Conservation (phyloP, 1,284 basidiomycete genomes). For the Microbotryum silenes-acaulis region DNA sequence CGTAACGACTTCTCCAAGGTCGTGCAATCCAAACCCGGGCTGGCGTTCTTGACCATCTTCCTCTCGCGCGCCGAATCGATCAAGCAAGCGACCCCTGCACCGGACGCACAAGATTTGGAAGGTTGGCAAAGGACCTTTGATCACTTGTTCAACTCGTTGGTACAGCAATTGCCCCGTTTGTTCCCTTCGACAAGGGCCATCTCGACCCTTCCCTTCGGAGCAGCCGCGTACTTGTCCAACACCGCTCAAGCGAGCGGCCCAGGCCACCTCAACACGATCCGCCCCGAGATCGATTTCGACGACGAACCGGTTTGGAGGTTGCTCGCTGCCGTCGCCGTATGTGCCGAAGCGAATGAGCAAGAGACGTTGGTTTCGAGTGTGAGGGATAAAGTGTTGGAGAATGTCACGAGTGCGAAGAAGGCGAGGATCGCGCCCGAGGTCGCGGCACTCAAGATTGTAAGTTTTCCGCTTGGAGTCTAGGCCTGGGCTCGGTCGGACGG, state of each 20-base stretch:
- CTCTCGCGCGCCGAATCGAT: conserved; percentile 85
- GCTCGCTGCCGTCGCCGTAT: conserved; percentile 78
- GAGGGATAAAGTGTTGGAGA: conserved; percentile 86
- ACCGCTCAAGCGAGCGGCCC: conserved; percentile 18
- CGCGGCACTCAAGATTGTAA: conserved; percentile 30
- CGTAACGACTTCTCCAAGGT: conserved; percentile 66
- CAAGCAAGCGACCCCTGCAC: conserved; percentile 51
- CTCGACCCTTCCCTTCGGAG: conserved; percentile 48
- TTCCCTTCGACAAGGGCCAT: conserved; percentile 83
- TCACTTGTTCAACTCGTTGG: conserved; percentile 69
- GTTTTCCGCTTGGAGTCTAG: background rate
- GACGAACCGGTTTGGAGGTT: conserved; percentile 92
- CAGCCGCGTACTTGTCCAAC: conserved; percentile 41
- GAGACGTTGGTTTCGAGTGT: conserved; percentile 75
- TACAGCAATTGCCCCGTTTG: conserved; percentile 64
- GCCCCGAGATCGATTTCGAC: conserved; percentile 54
- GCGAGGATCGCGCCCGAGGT: conserved; percentile 50
- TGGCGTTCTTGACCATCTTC: conserved; percentile 85
- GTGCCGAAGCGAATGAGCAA: conserved; percentile 71
- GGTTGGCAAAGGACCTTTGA: conserved; percentile 82
- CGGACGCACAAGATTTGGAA: conserved; percentile 52
- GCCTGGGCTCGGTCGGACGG: conserved; percentile 42
- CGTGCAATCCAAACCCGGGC: conserved; percentile 73
- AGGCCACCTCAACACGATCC: conserved; percentile 19
- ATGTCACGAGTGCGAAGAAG: conserved; percentile 66